Conservation (phyloP, 805 yeast species). For the Lipomyces mesembrius region DNA sequence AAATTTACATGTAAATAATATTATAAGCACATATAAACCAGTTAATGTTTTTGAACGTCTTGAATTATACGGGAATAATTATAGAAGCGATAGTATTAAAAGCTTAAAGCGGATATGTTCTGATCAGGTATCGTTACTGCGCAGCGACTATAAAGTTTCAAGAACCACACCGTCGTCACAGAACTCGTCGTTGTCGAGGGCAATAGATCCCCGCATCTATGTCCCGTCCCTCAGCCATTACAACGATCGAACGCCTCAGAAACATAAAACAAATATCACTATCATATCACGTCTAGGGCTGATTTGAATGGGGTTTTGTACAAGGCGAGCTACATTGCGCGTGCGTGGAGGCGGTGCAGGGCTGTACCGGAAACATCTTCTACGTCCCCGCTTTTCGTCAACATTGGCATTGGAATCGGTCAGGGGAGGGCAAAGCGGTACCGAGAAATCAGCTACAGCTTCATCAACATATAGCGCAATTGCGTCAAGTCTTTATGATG, state of each 20-base stretch:
- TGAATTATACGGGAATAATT: too few species aligned
- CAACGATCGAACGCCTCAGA: not conserved
- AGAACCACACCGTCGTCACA: too few species aligned
- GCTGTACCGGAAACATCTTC: not conserved
- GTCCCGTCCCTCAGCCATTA: not conserved
- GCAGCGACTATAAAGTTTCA: too few species aligned
- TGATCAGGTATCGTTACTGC: too few species aligned
- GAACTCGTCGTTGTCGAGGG: not conserved
- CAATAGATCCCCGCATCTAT: too few species aligned
- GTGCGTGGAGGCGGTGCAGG: not conserved
- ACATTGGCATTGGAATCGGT: not conserved
- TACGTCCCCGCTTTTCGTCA: not conserved
- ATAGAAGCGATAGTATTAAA: too few species aligned
- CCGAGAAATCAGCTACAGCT: not conserved
- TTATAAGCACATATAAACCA: too few species aligned
- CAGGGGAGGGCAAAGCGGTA: not conserved
- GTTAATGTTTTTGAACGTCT: too few species aligned
- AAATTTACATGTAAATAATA: too few species aligned
- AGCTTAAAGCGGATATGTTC: too few species aligned
- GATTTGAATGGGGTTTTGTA: not conserved
- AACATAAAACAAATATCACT: not conserved
- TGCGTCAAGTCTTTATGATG: slow-evolving; percentile 52
- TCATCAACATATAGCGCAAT: not conserved
- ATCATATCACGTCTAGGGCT: not conserved
- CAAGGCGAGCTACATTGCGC: not conserved